A percentile compares a stretch with the other conserved stretches of the same genome.
Conservation (phyloP, 495 filamentous ascomycete species). For the Xylaria cubensis region DNA sequence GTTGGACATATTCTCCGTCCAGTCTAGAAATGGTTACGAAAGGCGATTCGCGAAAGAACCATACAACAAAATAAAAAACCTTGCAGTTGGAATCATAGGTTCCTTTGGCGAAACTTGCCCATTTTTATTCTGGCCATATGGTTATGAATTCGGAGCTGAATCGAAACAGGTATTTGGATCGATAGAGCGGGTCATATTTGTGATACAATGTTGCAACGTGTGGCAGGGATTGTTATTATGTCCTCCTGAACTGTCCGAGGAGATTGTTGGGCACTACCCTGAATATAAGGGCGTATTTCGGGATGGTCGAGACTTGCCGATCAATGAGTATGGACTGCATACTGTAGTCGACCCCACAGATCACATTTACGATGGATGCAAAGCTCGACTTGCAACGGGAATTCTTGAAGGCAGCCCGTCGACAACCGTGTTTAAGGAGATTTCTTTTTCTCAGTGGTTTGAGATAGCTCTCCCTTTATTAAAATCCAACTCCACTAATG, state of each 20-base stretch:
- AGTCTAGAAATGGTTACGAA: not conserved
- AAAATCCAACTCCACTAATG: not conserved
- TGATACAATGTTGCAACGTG: not conserved
- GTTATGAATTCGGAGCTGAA: not conserved
- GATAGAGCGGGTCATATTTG: slow-evolving; percentile 23
- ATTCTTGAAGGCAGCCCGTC: no score
- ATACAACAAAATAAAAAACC: not conserved
- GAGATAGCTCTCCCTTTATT: not conserved
- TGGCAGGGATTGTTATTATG: not conserved
- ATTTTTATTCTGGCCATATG: not conserved
- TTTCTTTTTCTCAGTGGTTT: not conserved
- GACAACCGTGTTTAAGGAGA: no score
- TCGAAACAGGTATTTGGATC: not conserved
- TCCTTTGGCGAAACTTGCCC: not conserved
- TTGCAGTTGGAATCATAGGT: not conserved
- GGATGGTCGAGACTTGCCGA: not conserved
- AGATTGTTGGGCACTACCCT: no score
- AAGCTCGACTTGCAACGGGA: not conserved
- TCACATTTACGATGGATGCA: not conserved
- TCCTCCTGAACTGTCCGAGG: no score
- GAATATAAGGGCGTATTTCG: not conserved
- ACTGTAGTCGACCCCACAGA: not conserved
- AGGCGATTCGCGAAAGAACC: not conserved
- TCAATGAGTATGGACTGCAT: not conserved
- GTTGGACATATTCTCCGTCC: not conserved